Evolutionary conservation across 352 stramenopile genomes (phyloP).

Genomic region (Globisporangium lucens): DNA sequence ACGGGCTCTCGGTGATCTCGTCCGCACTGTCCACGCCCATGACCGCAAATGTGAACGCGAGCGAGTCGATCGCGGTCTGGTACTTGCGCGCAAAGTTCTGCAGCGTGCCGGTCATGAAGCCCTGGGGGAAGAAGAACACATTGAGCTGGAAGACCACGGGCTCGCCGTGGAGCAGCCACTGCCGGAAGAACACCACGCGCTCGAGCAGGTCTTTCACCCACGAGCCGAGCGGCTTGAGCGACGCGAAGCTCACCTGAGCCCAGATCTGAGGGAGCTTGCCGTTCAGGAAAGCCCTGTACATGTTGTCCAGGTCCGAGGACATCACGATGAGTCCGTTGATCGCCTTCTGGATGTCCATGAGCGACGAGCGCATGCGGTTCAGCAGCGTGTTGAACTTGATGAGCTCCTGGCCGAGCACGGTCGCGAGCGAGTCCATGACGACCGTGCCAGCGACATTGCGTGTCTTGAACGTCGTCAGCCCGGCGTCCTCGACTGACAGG

Average conservation of each 20-base stretch:
- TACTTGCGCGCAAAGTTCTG: conserved; percentile 96
- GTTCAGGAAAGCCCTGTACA: conserved; percentile 94
- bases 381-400: conserved; percentile 94
- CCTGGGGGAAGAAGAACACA: conserved; percentile 95
- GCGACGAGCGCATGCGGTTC: conserved; percentile 73
- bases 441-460: conserved; percentile 71
- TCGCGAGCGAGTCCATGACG: conserved; percentile 92
- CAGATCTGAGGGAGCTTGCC: conserved; percentile 89
- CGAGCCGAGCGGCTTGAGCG: conserved; percentile 89
- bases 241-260: conserved; percentile 89
- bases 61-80: conserved; percentile 92
- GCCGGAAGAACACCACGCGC: conserved; percentile 90
- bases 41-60: conserved; percentile 91
- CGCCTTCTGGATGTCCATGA: conserved; percentile 75
- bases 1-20: conserved; percentile 57
- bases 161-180: conserved; percentile 90
- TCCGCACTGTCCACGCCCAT: conserved; percentile 55
- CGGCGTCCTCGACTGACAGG: conserved; percentile 84
- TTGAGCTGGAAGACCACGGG: conserved; percentile 89
- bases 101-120: conserved; percentile 95
- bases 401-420: conserved; percentile 91
- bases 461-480: conserved; percentile 90
- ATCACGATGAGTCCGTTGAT: conserved; percentile 92
- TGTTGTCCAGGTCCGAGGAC: conserved; percentile 94
- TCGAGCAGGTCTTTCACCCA: conserved; percentile 90